Evolutionary conservation across 2,329 filamentous ascomycete genomes (phyloP).

Genomic region (Alternaria ethzedia): DNA sequence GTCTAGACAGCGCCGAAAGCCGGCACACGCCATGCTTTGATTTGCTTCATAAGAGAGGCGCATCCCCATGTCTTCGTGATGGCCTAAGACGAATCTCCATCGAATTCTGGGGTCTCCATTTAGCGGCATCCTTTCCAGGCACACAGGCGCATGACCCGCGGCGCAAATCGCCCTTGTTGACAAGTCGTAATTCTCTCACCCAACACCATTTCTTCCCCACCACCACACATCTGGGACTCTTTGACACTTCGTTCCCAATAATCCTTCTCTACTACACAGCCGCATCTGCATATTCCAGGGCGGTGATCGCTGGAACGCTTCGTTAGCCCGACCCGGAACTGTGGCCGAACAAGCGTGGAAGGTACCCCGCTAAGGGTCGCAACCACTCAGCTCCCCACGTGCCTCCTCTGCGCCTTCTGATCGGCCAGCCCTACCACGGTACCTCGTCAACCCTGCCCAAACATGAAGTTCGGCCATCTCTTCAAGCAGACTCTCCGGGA

Average conservation of each 20-base stretch:
- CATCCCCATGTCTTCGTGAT: slow-evolving; percentile 1
- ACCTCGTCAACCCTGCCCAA: background rate
- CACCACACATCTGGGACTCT: background rate
- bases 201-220: background rate
- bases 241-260: background rate
- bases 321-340: slow-evolving; percentile 12
- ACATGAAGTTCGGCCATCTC: slow-evolving; percentile 86
- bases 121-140: slow-evolving; percentile 10
- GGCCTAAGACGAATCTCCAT: slow-evolving; percentile 5
- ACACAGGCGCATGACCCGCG: slow-evolving; percentile 14
- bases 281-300: background rate
- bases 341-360: slow-evolving; percentile 10
- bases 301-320: background rate
- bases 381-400: slow-evolving; percentile 33
- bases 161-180: slow-evolving; percentile 7
- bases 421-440: slow-evolving; percentile 28
- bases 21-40: slow-evolving; percentile 1
- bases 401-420: slow-evolving; percentile 26
- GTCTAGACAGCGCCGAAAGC: slow-evolving; percentile 1
- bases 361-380: slow-evolving; percentile 17
- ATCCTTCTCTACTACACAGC: background rate
- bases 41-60: slow-evolving; percentile 10
- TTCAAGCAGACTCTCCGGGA: slow-evolving; percentile 73
- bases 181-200: background rate
- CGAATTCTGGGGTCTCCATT: slow-evolving; percentile 1